Conservation (phyloP, 106 monocot genomes). For the Posidonia australis region DNA sequence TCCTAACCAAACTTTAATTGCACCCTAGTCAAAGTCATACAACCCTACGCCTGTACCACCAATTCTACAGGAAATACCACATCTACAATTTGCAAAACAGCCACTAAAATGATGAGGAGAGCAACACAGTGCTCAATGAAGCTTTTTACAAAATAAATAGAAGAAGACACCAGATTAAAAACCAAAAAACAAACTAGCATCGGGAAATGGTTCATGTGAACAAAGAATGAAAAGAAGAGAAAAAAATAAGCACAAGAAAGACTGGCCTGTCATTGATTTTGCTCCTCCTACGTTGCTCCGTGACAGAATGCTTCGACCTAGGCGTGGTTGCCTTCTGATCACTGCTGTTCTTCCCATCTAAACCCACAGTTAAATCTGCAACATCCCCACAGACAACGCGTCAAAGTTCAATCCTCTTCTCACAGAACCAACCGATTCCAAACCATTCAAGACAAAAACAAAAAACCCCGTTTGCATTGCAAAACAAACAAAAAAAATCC, state of each 20-base stretch:
- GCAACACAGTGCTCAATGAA: no score
- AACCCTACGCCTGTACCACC: no score
- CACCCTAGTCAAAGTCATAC: no score
- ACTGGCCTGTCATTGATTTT: constrained; percentile 71
- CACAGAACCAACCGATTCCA: background rate
- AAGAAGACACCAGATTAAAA: no score
- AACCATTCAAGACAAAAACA: background rate
- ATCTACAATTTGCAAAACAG: no score
- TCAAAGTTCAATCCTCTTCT: background rate
- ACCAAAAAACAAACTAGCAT: no score
- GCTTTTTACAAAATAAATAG: no score
- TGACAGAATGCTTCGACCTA: constrained; percentile 76
- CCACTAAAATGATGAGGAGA: no score
- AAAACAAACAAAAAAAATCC: background rate
- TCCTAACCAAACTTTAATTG: no score
- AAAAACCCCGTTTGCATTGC: no score
- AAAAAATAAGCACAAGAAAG: background rate
- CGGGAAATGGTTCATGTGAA: no score
- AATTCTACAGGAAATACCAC: no score
- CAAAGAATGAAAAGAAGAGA: background rate
- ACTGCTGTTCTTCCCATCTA: constrained; percentile 10
- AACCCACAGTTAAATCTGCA: constrained; percentile 12
- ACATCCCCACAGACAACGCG: background rate
- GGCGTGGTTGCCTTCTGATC: constrained; percentile 41
- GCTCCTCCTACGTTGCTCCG: constrained; percentile 70